phyloP scores from a whole-genome alignment of 176 grass and related monocot species.

The Oryza rufipogon region DNA sequence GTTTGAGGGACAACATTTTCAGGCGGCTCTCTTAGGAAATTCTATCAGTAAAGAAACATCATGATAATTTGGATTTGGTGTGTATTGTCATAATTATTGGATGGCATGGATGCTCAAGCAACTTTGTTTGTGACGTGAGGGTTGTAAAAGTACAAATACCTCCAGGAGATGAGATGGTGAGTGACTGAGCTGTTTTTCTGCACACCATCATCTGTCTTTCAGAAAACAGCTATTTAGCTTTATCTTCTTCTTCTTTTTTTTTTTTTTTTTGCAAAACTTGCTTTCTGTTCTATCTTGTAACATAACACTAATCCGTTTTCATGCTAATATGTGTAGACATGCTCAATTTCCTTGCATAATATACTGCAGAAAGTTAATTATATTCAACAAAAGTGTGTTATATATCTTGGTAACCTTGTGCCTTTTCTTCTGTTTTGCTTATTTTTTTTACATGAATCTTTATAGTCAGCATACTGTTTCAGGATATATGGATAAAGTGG shows the following conservation, averaged over 20 bases:
- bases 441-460: background rate
- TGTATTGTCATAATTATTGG: background rate
- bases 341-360: no score
- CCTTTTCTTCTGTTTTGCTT: background rate
- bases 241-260: background rate
- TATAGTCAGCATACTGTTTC: background rate
- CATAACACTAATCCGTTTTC: background rate
- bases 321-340: background rate
- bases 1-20: background rate
- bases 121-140: background rate
- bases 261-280: background rate
- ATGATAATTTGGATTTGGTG: background rate
- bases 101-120: background rate
- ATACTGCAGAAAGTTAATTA: background rate
- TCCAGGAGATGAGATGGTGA: background rate
- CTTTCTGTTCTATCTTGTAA: background rate
- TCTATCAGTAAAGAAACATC: background rate
- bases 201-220: constrained; percentile 16
- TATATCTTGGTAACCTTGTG: background rate
- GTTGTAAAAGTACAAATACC: background rate
- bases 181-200: background rate
- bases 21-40: constrained; percentile 9
- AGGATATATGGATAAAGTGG: background rate
- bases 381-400: background rate
- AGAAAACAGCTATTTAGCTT: background rate